Evolutionary conservation across 768 basidiomycete genomes (phyloP).

Genomic region (Russula griseocarnosa): DNA sequence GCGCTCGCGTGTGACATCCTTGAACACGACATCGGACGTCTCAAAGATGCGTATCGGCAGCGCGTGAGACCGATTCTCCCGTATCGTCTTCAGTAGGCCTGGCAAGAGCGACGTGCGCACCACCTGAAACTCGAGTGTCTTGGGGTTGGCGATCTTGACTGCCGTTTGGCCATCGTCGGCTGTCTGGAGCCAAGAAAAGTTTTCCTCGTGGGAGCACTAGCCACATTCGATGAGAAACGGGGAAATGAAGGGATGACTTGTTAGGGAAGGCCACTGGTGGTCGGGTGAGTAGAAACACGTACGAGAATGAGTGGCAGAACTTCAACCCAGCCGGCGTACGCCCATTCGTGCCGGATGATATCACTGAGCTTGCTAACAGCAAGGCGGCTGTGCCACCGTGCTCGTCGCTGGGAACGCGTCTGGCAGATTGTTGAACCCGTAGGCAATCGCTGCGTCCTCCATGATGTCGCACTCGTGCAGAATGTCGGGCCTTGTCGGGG

Average conservation of each 20-base stretch:
- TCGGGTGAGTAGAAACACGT: constrained; percentile 31
- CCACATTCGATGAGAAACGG: too few species aligned
- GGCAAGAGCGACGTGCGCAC: constrained; percentile 95
- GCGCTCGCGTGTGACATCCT: constrained; percentile 72
- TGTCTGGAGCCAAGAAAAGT: constrained; percentile 90
- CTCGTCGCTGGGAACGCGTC: constrained; percentile 89
- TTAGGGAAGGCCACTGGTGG: not conserved
- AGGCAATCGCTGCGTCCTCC: constrained; percentile 97
- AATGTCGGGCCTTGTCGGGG: constrained; percentile 96
- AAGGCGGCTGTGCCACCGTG: constrained; percentile 88
- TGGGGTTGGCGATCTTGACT: constrained; percentile 93
- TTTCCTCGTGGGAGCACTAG: constrained; percentile 98
- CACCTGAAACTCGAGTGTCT: constrained; percentile 96
- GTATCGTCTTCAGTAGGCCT: constrained; percentile 92
- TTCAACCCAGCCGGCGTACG: constrained; percentile 93
- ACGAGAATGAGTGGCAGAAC: constrained; percentile 92
- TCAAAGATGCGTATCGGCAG: constrained; percentile 94
- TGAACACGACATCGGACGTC: constrained; percentile 87
- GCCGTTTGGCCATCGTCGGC: constrained; percentile 75
- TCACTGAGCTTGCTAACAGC: constrained; percentile 88
- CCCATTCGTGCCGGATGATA: constrained; percentile 85
- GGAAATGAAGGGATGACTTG: not conserved
- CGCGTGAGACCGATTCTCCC: constrained; percentile 92
- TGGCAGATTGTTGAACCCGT: constrained; percentile 96
- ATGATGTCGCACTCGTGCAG: constrained; percentile 97